Evolutionary conservation across 2,329 filamentous ascomycete genomes (phyloP).

Genomic region (Ophiocordyceps polyrhachis-furcata): DNA sequence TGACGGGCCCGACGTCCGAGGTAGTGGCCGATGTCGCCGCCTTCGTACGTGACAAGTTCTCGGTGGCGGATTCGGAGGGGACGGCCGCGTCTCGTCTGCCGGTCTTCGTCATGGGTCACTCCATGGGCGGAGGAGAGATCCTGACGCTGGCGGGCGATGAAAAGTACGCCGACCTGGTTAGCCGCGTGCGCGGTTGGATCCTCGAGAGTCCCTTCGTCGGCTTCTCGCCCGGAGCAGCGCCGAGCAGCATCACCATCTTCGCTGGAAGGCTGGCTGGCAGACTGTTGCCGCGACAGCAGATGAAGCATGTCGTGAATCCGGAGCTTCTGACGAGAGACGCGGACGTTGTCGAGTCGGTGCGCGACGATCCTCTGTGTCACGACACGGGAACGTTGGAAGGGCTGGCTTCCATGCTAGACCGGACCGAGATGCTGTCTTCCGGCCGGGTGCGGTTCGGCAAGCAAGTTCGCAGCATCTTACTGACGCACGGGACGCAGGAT

Average conservation of each 20-base stretch:
- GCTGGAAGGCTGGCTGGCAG: slow-evolving; percentile 48
- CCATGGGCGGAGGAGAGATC: slow-evolving; percentile 72
- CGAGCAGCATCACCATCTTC: slow-evolving; percentile 41
- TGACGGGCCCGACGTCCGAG: slow-evolving; percentile 52
- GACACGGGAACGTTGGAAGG: slow-evolving; percentile 75
- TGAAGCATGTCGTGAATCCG: slow-evolving; percentile 45
- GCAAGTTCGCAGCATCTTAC: slow-evolving; percentile 44
- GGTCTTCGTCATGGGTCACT: slow-evolving; percentile 75
- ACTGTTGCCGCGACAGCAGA: slow-evolving; percentile 47
- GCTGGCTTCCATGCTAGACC: slow-evolving; percentile 57
- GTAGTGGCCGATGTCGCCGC: slow-evolving; percentile 65
- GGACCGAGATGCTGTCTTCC: slow-evolving; percentile 39
- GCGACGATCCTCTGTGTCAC: slow-evolving; percentile 54
- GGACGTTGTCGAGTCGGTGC: slow-evolving; percentile 38
- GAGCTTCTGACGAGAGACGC: slow-evolving; percentile 49
- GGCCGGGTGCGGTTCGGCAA: slow-evolving; percentile 34
- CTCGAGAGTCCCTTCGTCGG: slow-evolving; percentile 64
- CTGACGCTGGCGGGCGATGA: slow-evolving; percentile 39
- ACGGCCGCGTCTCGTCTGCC: slow-evolving; percentile 21
- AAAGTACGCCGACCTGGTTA: slow-evolving; percentile 32
- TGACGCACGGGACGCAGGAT: slow-evolving; percentile 64
- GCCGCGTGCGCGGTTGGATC: slow-evolving; percentile 52
- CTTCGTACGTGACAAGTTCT: slow-evolving; percentile 46
- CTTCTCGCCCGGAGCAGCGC: slow-evolving; percentile 46
- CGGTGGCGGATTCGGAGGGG: slow-evolving; percentile 7